Base-by-base conservation (phyloP, 768 basidiomycete genomes). In the Lactarius tabidus region DNA sequence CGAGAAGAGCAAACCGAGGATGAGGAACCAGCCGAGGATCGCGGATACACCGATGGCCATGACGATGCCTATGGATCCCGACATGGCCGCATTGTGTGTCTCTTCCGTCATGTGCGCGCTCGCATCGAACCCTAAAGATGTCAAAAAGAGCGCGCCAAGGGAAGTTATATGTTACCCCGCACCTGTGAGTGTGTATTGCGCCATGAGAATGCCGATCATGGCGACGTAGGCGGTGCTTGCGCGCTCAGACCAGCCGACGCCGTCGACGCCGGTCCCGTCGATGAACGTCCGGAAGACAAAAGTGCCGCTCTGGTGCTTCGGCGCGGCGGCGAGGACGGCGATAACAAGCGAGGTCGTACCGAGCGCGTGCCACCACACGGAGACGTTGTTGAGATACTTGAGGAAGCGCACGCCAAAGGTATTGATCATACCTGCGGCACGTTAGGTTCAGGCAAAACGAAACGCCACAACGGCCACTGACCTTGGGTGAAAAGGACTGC, bases 41-140 rank as follows among this genome's bases (percentile, higher is more conserved):
- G 88, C 85, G 5, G 87, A 89, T 18, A 88, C 85, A 17, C 85
- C 86, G 61, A 91, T 88, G 29, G 87, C 81, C 81, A 85, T 87
- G 52, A 89, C 72, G 63, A 89, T 89, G 1, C 87, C 87, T 31
- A 86, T 81, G 33, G 82, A 80, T 1, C 87, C 89, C 48, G 87
- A 83, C 81, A 82, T 86, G 28, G 76, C 76, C 26, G 76, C 76
- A 70, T 83, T 88, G 56, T 77, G 83, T 0, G 90, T 93, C 75
- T 93, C 90, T 75, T 91, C 90, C 0, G 87, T 88, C 87, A 89
- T 87, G 85, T 88, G 64, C 59, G 88, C 82, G 72, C 88, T 83
- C 18, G 89, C 89, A 70, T 91, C 89, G 72, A 88, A 91, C 2
- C 87, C 88, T 86, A 6, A 48, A 45, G 20, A 43, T 1, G 6